Percentiles rank a stretch among this genome's conserved stretches.
Evolutionary conservation across 208 protist species (phyloP).

Genomic region (Crithidia sp.): DNA sequence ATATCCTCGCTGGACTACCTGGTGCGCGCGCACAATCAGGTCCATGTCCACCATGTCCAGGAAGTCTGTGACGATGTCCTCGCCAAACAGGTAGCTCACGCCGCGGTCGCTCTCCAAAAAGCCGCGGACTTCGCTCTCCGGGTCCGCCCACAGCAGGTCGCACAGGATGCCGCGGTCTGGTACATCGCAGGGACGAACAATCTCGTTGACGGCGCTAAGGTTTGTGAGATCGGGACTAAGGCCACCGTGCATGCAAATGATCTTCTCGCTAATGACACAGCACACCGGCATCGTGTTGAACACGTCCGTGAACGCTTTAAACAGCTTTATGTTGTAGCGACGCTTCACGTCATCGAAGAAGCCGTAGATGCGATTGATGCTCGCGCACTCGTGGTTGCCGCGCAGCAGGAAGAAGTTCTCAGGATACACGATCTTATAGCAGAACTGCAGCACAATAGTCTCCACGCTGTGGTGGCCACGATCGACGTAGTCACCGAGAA

Average conservation of each 20-base stretch:
- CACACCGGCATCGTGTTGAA: slow-evolving; percentile 99
- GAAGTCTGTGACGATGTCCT: slow-evolving; percentile 98
- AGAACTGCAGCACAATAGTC: slow-evolving; percentile 89
- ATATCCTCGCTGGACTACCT: slow-evolving; percentile 98
- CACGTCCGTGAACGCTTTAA: slow-evolving; percentile 99
- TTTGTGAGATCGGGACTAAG: slow-evolving; percentile 96
- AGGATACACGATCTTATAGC: slow-evolving; percentile 97
- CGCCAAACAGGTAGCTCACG: slow-evolving; percentile 98
- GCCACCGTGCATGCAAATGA: slow-evolving; percentile 99
- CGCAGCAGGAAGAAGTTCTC: slow-evolving; percentile 99
- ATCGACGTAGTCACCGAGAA: slow-evolving; percentile 99
- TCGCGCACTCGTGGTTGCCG: slow-evolving; percentile 99
- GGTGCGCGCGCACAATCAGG: slow-evolving; percentile 99
- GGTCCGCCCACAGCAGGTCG: slow-evolving; percentile 99
- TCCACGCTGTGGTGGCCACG: slow-evolving; percentile 97
- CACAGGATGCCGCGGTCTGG: slow-evolving; percentile 99
- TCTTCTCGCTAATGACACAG: slow-evolving; percentile 99
- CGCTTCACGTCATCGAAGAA: slow-evolving; percentile 98
- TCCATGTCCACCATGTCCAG: slow-evolving; percentile 99
- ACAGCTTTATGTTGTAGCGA: slow-evolving; percentile 97
- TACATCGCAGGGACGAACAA: slow-evolving; percentile 97
- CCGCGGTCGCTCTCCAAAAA: slow-evolving; percentile 98
- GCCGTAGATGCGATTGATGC: slow-evolving; percentile 99
- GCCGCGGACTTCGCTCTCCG: slow-evolving; percentile 90
- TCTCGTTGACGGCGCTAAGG: slow-evolving; percentile 93